Percentiles rank a stretch among this genome's conserved stretches.
These are phyloP conservation scores for Phaffia australis DNA, from an alignment of 768 basidiomycete genomes.

Conservation along the genomic window DNA sequence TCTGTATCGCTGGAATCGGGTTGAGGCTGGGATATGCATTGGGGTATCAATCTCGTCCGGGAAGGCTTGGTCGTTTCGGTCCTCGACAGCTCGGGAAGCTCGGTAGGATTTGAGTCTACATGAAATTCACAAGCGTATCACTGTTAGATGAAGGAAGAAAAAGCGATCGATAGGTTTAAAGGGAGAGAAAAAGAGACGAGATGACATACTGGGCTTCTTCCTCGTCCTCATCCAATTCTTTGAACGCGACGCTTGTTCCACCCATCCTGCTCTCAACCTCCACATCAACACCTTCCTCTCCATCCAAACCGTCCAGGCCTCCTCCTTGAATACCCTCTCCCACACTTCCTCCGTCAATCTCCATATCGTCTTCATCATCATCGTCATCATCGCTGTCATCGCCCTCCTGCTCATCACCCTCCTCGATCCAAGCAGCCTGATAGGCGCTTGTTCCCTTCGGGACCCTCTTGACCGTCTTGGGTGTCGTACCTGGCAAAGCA, in stretches of 20 bases:
- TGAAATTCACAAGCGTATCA: constrained; percentile 44
- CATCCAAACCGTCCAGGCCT: constrained; percentile 34
- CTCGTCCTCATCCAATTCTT: constrained; percentile 71
- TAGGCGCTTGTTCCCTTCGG: constrained; percentile 96
- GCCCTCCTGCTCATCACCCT: constrained; percentile 60
- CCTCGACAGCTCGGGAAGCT: constrained; percentile 52
- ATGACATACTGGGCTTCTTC: constrained; percentile 69
- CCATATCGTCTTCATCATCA: constrained; percentile 40
- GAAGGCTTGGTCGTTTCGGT: constrained; percentile 72
- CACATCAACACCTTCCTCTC: constrained; percentile 33
- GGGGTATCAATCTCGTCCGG: constrained; percentile 97
- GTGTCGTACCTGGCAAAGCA: constrained; percentile 53
- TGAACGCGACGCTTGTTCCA: constrained; percentile 48
- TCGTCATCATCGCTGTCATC: constrained; percentile 44
- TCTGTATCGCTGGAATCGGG: constrained; percentile 81
- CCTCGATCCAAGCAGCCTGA: constrained; percentile 92
- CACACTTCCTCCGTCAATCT: constrained; percentile 33
- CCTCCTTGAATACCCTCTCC: constrained; percentile 29
- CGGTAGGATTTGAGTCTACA: constrained; percentile 36
- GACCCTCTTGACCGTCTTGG: constrained; percentile 64
- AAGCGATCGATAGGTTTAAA: neutral
- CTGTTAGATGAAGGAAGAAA: neutral
- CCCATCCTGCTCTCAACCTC: constrained; percentile 42
- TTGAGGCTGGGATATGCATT: constrained; percentile 62
- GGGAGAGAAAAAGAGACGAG: constrained; percentile 4